phyloP scores from a whole-genome alignment of 176 grass and related monocot species.

The Puya raimondii region DNA sequence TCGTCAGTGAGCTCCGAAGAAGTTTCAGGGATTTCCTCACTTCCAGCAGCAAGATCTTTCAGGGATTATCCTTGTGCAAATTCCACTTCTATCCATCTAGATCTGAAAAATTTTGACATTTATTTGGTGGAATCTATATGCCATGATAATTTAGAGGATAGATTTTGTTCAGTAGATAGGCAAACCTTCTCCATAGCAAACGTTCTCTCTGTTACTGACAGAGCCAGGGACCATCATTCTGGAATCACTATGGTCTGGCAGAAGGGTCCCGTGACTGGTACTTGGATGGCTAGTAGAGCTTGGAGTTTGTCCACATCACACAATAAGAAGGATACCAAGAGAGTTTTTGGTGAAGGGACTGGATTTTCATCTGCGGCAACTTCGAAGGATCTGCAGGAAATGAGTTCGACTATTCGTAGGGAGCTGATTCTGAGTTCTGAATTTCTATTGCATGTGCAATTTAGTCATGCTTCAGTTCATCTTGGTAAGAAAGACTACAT shows the following conservation, averaged over 20 bases:
- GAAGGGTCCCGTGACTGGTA: conserved; percentile 36
- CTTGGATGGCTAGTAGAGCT: conserved; percentile 49
- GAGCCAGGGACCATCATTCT: conserved; percentile 29
- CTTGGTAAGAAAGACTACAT: conserved; percentile 61
- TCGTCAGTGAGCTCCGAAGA: conserved; percentile 31
- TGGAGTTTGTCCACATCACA: conserved; percentile 74
- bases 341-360: conserved; percentile 42
- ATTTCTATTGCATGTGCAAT: conserved; percentile 66
- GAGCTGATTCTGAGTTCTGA: conserved; percentile 75
- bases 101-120: conserved; percentile 47
- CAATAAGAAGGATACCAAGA: conserved; percentile 41
- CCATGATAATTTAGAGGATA: conserved; percentile 14
- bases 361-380: conserved; percentile 61
- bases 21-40: conserved; percentile 13
- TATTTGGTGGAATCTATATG: conserved; percentile 56
- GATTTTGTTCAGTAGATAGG: conserved; percentile 18
- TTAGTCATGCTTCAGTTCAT: conserved; percentile 44
- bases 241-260: conserved; percentile 55
- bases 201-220: conserved; percentile 55
- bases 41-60: conserved; percentile 27
- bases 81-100: conserved; percentile 63
- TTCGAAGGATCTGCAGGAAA: conserved; percentile 54
- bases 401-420: conserved; percentile 32
- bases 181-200: conserved; percentile 55
- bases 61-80: conserved; percentile 27